Conservation (phyloP, 306 rosid species). For the Trifolium pratense region DNA sequence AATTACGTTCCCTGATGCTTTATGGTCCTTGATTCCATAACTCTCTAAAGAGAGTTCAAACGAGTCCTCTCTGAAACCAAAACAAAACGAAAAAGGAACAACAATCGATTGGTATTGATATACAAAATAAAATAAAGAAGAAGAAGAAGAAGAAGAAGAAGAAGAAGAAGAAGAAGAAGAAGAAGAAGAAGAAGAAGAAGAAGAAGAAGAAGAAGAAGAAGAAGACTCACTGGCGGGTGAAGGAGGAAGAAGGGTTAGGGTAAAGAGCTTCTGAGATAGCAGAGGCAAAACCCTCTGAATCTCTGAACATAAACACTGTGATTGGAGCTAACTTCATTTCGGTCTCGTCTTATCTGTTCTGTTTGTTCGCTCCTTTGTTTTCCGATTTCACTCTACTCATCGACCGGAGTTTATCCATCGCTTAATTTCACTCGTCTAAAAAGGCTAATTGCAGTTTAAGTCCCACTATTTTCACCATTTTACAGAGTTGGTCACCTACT, state of each 20-base stretch:
- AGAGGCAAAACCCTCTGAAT: slow-evolving; percentile 68
- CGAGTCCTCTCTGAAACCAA: slow-evolving; percentile 56
- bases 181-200: no score
- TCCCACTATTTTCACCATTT: no score
- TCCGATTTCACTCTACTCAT: background rate
- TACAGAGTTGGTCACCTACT: no score
- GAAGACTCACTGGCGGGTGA: slow-evolving; percentile 49
- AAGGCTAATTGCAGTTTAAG: no score
- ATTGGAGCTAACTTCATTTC: slow-evolving; percentile 66
- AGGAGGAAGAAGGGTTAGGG: slow-evolving; percentile 51
- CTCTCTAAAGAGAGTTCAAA: slow-evolving; percentile 69
- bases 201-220: background rate
- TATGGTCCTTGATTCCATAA: slow-evolving; percentile 65
- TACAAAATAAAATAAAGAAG: background rate
- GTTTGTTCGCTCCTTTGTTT: background rate
- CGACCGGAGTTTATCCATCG: no score
- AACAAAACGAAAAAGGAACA: background rate
- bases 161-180: no score
- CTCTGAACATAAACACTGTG: slow-evolving; percentile 61
- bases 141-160: no score
- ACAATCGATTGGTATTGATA: background rate
- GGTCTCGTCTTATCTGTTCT: background rate
- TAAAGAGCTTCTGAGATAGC: slow-evolving; percentile 59
- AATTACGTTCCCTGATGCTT: slow-evolving; percentile 64
- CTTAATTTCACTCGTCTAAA: no score